phyloP scores from a whole-genome alignment of 495 filamentous ascomycete genomes.

The Aspergillus nidulans region DNA sequence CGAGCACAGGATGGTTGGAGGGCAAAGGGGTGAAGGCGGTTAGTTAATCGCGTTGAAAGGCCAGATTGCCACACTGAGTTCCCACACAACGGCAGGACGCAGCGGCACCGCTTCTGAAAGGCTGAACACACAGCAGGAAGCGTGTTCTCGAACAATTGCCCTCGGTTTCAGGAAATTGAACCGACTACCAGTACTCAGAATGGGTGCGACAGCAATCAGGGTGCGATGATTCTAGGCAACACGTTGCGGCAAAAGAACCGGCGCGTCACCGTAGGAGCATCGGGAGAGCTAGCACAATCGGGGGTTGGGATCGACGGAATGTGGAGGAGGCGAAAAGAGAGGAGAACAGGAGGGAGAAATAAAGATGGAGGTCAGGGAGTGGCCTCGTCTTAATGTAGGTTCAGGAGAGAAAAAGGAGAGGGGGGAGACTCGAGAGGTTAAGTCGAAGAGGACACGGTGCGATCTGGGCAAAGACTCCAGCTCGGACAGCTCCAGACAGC shows the following conservation, averaged over 20 bases:
- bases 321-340: conserved; percentile 8
- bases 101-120: not conserved
- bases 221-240: conserved; percentile 8
- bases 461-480: not conserved
- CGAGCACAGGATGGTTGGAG: conserved; percentile 2
- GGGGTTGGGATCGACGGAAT: conserved; percentile 2
- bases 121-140: not conserved
- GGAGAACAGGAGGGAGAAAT: conserved; percentile 6
- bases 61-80: conserved; percentile 21
- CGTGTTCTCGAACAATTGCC: not conserved
- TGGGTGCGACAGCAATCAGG: not conserved
- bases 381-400: not conserved
- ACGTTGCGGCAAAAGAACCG: conserved; percentile 12
- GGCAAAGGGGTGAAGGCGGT: conserved; percentile 11
- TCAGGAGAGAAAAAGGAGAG: conserved; percentile 16
- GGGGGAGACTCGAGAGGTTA: conserved; percentile 17
- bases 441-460: conserved; percentile 21
- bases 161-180: not conserved
- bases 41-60: conserved; percentile 18
- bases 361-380: not conserved
- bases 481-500: conserved; percentile 1
- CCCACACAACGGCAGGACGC: conserved; percentile 3
- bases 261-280: conserved; percentile 20
- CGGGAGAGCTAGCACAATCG: conserved; percentile 12
- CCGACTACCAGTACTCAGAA: not conserved